Evolutionary conservation across 495 filamentous ascomycete genomes (phyloP).

Genomic region (Bacidia rubella): DNA sequence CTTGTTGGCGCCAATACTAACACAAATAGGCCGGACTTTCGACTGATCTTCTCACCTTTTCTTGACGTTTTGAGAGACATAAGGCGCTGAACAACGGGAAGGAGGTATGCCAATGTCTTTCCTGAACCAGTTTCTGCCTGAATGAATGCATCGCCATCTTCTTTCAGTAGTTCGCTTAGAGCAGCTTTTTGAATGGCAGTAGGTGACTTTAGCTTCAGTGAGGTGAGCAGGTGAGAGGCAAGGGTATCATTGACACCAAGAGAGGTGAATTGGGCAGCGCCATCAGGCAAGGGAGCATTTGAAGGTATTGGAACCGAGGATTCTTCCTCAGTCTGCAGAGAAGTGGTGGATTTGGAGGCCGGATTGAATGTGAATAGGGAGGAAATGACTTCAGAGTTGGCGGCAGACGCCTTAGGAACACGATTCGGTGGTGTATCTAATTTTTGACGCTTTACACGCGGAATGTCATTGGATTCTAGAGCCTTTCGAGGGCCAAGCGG

Average conservation of each 20-base stretch:
- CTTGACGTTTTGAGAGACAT: conserved; percentile 39
- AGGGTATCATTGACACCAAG: conserved; percentile 66
- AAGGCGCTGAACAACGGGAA: conserved; percentile 83
- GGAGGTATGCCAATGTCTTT: conserved; percentile 86
- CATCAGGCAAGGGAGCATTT: conserved; percentile 83
- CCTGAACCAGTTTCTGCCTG: conserved; percentile 96
- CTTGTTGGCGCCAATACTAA: conserved; percentile 84
- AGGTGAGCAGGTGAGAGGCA: conserved; percentile 69
- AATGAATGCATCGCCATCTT: conserved; percentile 84
- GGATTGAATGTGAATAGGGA: conserved; percentile 89
- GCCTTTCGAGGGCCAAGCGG: not conserved
- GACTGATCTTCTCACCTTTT: conserved; percentile 29
- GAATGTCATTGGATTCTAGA: conserved; percentile 11
- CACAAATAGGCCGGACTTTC: conserved; percentile 77
- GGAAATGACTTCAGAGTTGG: conserved; percentile 53
- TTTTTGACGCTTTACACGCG: conserved; percentile 30
- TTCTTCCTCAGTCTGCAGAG: conserved; percentile 24
- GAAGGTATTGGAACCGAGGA: conserved; percentile 59
- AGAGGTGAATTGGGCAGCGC: conserved; percentile 67
- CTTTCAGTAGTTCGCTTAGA: conserved; percentile 62
- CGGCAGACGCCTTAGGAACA: conserved; percentile 12
- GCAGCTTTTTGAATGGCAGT: conserved; percentile 89
- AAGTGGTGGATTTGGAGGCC: conserved; percentile 38
- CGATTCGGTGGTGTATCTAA: conserved; percentile 20
- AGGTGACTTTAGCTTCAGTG: conserved; percentile 77